These are phyloP conservation scores for Nemania abortiva DNA, from an alignment of 2,329 filamentous ascomycete species.

Conservation along the genomic window DNA sequence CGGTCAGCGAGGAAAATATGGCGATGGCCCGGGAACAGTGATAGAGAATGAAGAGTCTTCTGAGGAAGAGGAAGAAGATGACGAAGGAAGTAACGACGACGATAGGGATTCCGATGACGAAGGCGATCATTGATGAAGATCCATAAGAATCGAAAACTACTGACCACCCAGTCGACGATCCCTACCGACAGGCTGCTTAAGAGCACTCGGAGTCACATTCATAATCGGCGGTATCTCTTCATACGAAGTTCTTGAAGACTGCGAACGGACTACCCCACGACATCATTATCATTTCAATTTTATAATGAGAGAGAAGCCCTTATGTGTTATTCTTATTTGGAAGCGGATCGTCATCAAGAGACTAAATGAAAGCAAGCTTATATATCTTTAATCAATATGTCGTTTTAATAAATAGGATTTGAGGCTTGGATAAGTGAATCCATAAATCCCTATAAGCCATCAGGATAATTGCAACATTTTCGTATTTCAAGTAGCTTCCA, in stretches of 20 bases:
- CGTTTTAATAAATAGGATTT: too few species aligned
- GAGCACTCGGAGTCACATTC: background rate
- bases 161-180: background rate
- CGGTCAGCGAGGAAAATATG: slow-evolving; percentile 5
- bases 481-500: too few species aligned
- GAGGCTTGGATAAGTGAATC: too few species aligned
- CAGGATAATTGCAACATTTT: too few species aligned
- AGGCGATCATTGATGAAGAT: background rate
- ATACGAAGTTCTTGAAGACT: background rate
- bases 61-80: background rate
- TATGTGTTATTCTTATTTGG: too few species aligned
- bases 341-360: too few species aligned
- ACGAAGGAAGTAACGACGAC: background rate
- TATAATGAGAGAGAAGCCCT: background rate
- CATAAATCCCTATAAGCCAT: too few species aligned
- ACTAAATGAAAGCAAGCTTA: too few species aligned
- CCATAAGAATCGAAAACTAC: background rate
- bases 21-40: background rate
- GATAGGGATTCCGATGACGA: background rate
- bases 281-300: background rate
- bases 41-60: background rate
- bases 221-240: background rate
- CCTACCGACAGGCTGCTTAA: too few species aligned
- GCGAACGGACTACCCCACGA: background rate
- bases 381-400: too few species aligned